Evolutionary conservation across 495 filamentous ascomycete genomes (phyloP), one percentile per base, ranked within the genome.

Genomic region (Echria macrotheca): DNA sequence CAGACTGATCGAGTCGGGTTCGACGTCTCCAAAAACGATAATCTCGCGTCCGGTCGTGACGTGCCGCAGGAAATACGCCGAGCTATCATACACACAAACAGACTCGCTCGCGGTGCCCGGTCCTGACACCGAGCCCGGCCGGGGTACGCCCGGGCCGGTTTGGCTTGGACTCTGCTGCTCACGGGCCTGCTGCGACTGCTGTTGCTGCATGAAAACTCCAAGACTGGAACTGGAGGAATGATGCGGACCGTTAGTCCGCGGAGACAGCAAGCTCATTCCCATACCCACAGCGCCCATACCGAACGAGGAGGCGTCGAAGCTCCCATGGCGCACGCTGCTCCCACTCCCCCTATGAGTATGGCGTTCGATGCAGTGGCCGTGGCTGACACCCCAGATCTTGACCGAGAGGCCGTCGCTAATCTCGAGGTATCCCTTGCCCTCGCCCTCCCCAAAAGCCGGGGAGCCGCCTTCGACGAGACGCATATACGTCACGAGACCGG

Each of bases 11-110:
- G 81, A 81, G 61, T 98, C 93, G 7, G 93, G 91, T 60, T 98
- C 93, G 28, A 97, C 84, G 57, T 98, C 93, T 32, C 93, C 93
- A 61, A 95, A 97, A 48, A 98, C 83, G 36, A 98, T 79, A 19
- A 96, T 78, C 68, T 96, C 89, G 33, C 73, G 72, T 1, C 82
- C 79, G 0, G 80, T 84, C 1, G 65, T 50, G 14, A 82, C 71
- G 44, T 90, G 83, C 12, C 87, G 85, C 52, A 98, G 81, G 66
- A 98, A 96, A 64, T 87, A 98, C 0, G 86, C 93, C 2, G 88
- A 89, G 61, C 85, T 91, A 62, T 98, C 90, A 38, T 80, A 78
- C 0, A 85, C 81, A 42, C 81, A 91, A 38, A 42, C 15, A 35
- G 54, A 49, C 44, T 57, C 39, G 45, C 38, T 12, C 44, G 25